Base-by-base conservation (phyloP, 2,329 filamentous ascomycete genomes). In the Fusarium sp. region DNA sequence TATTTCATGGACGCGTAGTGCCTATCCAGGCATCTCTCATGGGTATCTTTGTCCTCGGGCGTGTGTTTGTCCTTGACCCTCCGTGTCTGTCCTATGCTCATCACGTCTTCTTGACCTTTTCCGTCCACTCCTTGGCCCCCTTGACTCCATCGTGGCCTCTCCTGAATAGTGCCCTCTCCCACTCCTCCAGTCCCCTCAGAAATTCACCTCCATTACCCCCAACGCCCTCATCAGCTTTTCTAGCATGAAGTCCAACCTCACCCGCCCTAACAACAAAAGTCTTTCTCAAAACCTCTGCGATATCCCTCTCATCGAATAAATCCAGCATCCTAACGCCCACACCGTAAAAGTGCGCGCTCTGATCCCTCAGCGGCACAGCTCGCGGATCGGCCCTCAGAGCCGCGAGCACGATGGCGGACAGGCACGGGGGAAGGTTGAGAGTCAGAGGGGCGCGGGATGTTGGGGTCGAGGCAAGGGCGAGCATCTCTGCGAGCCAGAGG, bases 401-500 rank as follows among this genome's bases (percentile, higher is more conserved):
- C 77, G 97, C 95, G 80, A 97, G 86, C 47, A 98, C 95, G 54
- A 94, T 91, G 70, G 91, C 89, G 6, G 93, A 92, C 1, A 98
- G 90, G 5, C 94, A 92, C 0, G 90, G 82, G 1, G 97, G 96
- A 9, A 97, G 90, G 80, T 97, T 95, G 69, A 98, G 90, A 0
- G 93, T 93, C 5, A 97, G 89, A 27, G 95, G 90, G 8, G 93
- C 90, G 59, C 84, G 85, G 66, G 84, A 86, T 83, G 31, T 84
- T 58, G 82, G 83, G 11, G 84, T 83, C 31, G 87, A 88, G 73
- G 90, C 91, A 52, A 97, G 89, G 33, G 94, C 94, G 62, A 99
- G 93, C 90, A 98, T 96, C 83, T 98, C 94, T 76, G 93, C 95
- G 14, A 99, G 91, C 97, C 97, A 99, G 75, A 98, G 88, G 2